These are phyloP conservation scores for Clohesyomyces aquaticus DNA, from an alignment of 495 filamentous ascomycete species.

Conservation along the genomic window DNA sequence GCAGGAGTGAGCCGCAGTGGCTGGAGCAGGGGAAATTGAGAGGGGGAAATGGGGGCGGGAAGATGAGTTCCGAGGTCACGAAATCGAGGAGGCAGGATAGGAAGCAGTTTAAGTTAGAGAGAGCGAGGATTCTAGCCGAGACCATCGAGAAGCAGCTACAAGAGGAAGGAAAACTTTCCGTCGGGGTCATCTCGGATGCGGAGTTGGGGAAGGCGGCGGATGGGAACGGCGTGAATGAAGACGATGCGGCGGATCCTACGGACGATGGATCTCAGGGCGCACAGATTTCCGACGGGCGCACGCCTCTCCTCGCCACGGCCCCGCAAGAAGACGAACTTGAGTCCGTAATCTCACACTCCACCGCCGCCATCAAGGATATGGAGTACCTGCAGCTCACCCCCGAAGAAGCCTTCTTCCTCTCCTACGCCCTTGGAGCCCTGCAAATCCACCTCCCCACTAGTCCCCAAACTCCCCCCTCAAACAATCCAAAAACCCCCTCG, in stretches of 20 bases:
- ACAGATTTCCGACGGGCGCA: no score
- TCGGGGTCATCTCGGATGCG: neutral
- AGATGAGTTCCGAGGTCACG: conserved; percentile 80
- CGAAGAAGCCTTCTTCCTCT: conserved; percentile 92
- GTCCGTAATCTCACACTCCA: neutral
- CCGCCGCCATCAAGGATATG: conserved; percentile 62
- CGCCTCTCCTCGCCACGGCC: neutral
- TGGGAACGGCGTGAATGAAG: neutral
- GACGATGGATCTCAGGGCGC: no score
- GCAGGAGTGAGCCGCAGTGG: conserved; percentile 93
- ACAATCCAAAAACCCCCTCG: conserved; percentile 53
- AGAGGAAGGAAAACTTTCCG: conserved; percentile 19
- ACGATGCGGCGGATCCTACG: no score
- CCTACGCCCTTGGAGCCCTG: conserved; percentile 79
- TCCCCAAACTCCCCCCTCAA: no score
- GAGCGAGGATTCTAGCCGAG: conserved; percentile 82
- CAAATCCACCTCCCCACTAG: no score
- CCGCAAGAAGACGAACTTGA: neutral
- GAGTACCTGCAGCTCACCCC: conserved; percentile 89
- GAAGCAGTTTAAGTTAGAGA: conserved; percentile 80
- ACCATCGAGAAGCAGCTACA: conserved; percentile 61
- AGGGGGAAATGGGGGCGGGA: conserved; percentile 62
- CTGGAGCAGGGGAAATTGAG: conserved; percentile 76
- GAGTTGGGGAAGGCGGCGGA: neutral
- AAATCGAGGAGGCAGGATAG: conserved; percentile 75